Evolutionary conservation across 108 stramenopile species (phyloP), one percentile per base, ranked within the genome.

Genomic region (Epithemia pelagica): DNA sequence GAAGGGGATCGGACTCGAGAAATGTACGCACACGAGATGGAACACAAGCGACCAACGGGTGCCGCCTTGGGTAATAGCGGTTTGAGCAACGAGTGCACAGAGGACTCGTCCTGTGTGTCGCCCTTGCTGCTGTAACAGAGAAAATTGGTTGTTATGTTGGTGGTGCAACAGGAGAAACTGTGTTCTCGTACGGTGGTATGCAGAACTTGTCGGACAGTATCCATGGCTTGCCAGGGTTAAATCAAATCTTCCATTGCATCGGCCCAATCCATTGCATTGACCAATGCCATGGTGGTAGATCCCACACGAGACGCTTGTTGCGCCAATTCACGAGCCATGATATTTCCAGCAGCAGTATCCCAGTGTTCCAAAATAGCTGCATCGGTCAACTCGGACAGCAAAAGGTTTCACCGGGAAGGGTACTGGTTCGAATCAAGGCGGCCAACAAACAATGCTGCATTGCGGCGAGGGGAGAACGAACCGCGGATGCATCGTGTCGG

Each of bases 201-300:
- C 69, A 83, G 63, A 30, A 79, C 64, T 0, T 59, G 32, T 32
- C 78, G 65, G 5, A 84, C 70, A 54, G 73, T 72, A 25, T 54
- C 32, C 32, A 78, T 73, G 30, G 78, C 80, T 65, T 85, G 74
- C 25, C 64, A 54, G 10, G 59, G 28, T 21, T 73, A 64, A 53
- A 84, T 84, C 69, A 81, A 71, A 28, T 78, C 73, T 26, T 74
- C 70, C 25, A 69, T 72, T 21, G 79, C 69, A 61, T 77, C 78
- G 0, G 70, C 64, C 92, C 92, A 93, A 68, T 93, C 87, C 77
- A 93, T 81, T 25, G 85, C 89, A 51, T 84, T 79, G 55, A 93
- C 78, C 54, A 93, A 64, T 51, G 75, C 62, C 54, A 54, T 67
- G 32, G 92, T 93, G 0, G 81, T 71, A 25, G 52, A 61, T 24